Conservation (phyloP, 371 early-diverging fungal species). For the Cokeromyces recurvatus region DNA sequence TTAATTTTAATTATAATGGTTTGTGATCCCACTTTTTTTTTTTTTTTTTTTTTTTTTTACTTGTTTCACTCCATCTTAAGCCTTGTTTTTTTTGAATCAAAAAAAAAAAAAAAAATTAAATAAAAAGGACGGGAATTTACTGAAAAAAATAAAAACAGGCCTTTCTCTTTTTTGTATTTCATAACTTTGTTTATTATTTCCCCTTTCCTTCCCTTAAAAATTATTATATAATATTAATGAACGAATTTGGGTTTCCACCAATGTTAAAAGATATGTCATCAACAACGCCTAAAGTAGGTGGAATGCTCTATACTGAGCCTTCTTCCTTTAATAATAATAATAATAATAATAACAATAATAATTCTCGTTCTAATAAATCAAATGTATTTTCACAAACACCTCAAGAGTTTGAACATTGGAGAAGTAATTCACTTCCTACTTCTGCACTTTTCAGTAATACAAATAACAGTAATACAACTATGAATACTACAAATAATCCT, state of each 20-base stretch:
- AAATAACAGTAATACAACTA: background rate
- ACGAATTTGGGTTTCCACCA: slow-evolving; percentile 9
- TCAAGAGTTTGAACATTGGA: slow-evolving; percentile 13
- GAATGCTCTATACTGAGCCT: slow-evolving; percentile 6
- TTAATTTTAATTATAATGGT: slow-evolving; percentile 3
- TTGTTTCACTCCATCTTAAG: too few relatives aligned
- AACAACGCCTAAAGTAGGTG: slow-evolving; percentile 7
- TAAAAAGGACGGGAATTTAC: slow-evolving; percentile 17
- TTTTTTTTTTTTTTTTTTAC: background rate
- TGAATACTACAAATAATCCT: slow-evolving; percentile 1
- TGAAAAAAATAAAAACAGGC: slow-evolving; percentile 4
- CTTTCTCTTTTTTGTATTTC: slow-evolving; percentile 4
- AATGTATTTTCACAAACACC: slow-evolving; percentile 2
- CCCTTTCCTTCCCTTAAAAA: background rate
- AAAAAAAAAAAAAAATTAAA: too few relatives aligned
- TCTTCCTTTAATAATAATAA: background rate
- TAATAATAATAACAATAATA: background rate
- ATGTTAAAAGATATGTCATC: slow-evolving; percentile 6
- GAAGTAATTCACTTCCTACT: slow-evolving; percentile 5
- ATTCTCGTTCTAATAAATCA: slow-evolving; percentile 1
- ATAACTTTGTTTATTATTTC: background rate
- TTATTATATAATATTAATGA: slow-evolving; percentile 4
- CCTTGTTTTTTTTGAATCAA: too few relatives aligned
- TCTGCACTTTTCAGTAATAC: background rate
- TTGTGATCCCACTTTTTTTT: slow-evolving; percentile 17